Evolutionary conservation across 805 yeast genomes (phyloP), one percentile per base, ranked within the genome.

Genomic region (Candida hungchunana): DNA sequence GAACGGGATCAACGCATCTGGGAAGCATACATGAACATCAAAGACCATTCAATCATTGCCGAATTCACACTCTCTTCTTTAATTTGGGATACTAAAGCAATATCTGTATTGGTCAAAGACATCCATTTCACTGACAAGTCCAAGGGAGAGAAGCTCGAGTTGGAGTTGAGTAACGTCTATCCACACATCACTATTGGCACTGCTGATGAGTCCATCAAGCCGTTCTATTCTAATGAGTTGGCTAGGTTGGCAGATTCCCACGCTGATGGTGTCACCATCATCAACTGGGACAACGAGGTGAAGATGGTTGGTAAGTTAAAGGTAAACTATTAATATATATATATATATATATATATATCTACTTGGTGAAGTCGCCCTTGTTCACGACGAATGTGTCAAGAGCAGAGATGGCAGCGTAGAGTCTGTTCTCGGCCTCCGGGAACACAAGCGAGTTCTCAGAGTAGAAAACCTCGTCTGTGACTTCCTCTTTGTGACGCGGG

Each of bases 401-500:
- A 1, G 79, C 95, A 10, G 97, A 89, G 67, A 93, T 84, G 19
- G 97, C 97, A 31, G 98, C 95, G 57, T 93, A 93, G 17, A 93
- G 64, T 61, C 98, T 75, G 65, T 93, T 93, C 66, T 93, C 98
- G 31, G 96, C 98, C 67, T 93, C 97, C 50, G 79, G 82, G 62
- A 93, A 93, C 4, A 93, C 98, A 38, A 93, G 64, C 3, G 96
- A 86, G 49, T 77, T 73, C 22, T 78, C 77, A 36, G 88, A 67
- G 64, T 90, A 90, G 58, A 93, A 93, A 2, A 93, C 93, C 29
- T 83, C 95, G 59, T 93, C 98, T 25, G 78, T 73, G 24, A 93
- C 98, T 63, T 93, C 98, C 60, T 89, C 96, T 18, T 77, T 73
- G 51, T 93, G 96, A 64, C 98, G 81, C 46, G 98, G 98, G 49